These are phyloP conservation scores for Tilletiopsis washingtonensis DNA, from an alignment of 1,284 basidiomycete species.

Conservation along the genomic window DNA sequence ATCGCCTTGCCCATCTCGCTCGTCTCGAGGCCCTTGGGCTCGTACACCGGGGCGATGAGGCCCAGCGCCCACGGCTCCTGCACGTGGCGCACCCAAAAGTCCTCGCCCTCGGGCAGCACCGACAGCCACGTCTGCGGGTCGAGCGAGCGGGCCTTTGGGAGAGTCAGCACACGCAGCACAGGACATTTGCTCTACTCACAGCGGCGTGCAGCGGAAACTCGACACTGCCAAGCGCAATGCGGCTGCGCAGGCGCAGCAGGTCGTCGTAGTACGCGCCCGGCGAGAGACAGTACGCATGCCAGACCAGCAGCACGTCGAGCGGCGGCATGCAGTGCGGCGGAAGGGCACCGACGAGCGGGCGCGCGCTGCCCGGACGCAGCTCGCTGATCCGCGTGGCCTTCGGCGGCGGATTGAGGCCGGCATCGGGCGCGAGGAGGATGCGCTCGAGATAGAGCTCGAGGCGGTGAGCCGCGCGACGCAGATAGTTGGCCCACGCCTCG, in stretches of 20 bases:
- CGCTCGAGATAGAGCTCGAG: constrained; percentile 22
- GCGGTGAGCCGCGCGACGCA: constrained; percentile 24
- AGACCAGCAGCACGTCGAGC: constrained; percentile 30
- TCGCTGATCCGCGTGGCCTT: constrained; percentile 1
- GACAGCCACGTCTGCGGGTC: too few species aligned
- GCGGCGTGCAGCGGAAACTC: background rate
- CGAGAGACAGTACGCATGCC: constrained; percentile 22
- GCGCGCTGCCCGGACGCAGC: constrained; percentile 15
- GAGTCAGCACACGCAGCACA: constrained; percentile 29
- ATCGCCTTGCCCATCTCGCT: too few species aligned
- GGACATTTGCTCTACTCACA: constrained; percentile 9
- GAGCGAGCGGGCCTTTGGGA: too few species aligned
- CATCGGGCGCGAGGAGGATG: constrained; percentile 8
- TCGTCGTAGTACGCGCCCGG: constrained; percentile 10
- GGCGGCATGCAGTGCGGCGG: constrained; percentile 22
- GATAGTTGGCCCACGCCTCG: constrained; percentile 19
- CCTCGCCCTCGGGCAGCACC: too few species aligned
- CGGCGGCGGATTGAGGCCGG: background rate
- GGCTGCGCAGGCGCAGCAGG: constrained; percentile 9
- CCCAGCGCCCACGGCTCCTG: too few species aligned
- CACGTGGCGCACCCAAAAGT: too few species aligned
- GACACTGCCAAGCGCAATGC: background rate
- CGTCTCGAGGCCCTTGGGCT: too few species aligned
- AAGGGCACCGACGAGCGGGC: constrained; percentile 32
- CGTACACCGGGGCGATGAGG: too few species aligned